phyloP scores from a whole-genome alignment of 495 filamentous ascomycete species.

The Aspergillus nidulans region DNA sequence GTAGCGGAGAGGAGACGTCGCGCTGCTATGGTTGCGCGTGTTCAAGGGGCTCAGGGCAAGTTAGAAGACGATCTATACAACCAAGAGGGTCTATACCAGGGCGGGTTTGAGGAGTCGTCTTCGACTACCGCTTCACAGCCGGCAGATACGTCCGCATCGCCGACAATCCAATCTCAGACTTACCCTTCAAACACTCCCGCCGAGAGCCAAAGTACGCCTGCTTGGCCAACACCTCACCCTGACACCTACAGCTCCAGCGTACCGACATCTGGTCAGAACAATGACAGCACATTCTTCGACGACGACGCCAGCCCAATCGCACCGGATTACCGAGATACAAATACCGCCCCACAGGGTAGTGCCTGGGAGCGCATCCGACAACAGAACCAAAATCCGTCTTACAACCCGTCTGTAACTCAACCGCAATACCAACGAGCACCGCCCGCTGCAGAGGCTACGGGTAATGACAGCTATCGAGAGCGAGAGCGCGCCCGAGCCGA shows the following conservation, averaged over 20 bases:
- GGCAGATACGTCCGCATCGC: background rate
- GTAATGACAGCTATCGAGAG: conserved; percentile 18
- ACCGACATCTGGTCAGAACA: background rate
- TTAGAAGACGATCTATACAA: background rate
- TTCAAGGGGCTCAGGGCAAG: background rate
- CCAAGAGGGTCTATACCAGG: background rate
- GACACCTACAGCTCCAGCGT: background rate
- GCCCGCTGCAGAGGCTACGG: background rate
- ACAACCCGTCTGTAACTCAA: conserved; percentile 11
- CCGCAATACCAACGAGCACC: background rate
- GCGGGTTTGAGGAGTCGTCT: background rate
- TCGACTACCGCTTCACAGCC: background rate
- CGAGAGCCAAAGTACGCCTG: background rate
- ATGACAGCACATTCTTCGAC: conserved; percentile 29
- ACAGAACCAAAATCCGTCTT: conserved; percentile 15
- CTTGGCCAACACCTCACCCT: background rate
- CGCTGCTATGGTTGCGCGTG: background rate
- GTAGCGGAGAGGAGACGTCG: conserved; percentile 20
- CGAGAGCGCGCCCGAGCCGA: conserved; percentile 35
- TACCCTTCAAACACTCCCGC: background rate
- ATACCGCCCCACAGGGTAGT: conserved; percentile 19
- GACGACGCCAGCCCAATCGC: conserved; percentile 40
- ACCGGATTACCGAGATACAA: conserved; percentile 28
- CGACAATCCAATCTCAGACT: background rate
- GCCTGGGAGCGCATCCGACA: conserved; percentile 42